Conservation (phyloP, 2,329 filamentous ascomycete species). For the Trichoderma sp. region DNA sequence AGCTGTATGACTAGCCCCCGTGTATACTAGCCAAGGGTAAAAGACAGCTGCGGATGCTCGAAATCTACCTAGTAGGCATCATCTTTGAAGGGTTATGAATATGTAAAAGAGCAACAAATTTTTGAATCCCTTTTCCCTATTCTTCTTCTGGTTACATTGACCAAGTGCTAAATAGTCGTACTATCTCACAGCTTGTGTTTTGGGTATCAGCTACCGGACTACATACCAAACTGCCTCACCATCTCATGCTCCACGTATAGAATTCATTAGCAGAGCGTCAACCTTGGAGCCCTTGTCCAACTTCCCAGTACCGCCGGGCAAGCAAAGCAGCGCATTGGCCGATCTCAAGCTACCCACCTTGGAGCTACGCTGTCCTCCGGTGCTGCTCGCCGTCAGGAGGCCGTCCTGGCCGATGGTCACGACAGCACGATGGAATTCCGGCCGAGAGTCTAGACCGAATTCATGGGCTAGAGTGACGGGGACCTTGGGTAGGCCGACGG, state of each 20-base stretch:
- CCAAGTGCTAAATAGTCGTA: not conserved
- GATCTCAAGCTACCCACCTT: constrained; percentile 83
- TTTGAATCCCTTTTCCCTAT: not conserved
- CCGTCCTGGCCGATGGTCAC: constrained; percentile 67
- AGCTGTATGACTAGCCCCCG: constrained; percentile 38
- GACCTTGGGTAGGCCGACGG: constrained; percentile 68
- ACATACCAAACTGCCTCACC: not conserved
- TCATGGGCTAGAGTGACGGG: constrained; percentile 70
- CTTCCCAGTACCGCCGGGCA: constrained; percentile 64
- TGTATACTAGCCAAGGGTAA: constrained; percentile 36
- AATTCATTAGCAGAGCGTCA: constrained; percentile 76
- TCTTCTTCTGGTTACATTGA: not conserved
- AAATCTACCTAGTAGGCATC: constrained; percentile 1
- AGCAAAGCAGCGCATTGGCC: constrained; percentile 81
- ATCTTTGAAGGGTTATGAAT: not conserved
- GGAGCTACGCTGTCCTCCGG: constrained; percentile 86
- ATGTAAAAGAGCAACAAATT: not conserved
- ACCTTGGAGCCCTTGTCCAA: constrained; percentile 67
- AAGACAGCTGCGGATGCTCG: constrained; percentile 25
- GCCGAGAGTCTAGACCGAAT: constrained; percentile 71
- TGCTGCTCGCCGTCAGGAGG: constrained; percentile 70
- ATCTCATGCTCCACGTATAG: constrained; percentile 31
- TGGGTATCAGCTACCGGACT: not conserved
- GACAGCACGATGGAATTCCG: constrained; percentile 87
- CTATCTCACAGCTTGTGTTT: not conserved